Conservation (phyloP, 1,284 basidiomycete genomes). For the Takashimella tepidaria region DNA sequence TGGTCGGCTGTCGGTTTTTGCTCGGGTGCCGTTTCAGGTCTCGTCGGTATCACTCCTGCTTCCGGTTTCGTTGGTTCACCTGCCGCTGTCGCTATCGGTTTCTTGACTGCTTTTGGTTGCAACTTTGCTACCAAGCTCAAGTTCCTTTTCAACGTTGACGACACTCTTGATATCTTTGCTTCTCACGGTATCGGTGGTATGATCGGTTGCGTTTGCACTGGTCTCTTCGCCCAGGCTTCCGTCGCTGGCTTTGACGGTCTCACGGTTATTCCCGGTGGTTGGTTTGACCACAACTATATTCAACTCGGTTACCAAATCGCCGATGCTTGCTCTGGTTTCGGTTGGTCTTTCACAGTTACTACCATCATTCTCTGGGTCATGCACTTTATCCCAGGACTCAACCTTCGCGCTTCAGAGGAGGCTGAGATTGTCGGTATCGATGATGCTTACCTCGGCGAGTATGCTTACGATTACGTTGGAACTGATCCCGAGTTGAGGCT, state of each 20-base stretch:
- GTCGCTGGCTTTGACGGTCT: slow-evolving; percentile 79
- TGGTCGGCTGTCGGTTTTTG: slow-evolving; percentile 95
- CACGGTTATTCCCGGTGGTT: slow-evolving; percentile 71
- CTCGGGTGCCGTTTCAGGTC: slow-evolving; percentile 84
- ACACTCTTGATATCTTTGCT: slow-evolving; percentile 68
- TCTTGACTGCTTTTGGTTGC: slow-evolving; percentile 75
- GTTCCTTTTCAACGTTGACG: slow-evolving; percentile 60
- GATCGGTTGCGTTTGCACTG: slow-evolving; percentile 63
- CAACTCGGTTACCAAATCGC: slow-evolving; percentile 75
- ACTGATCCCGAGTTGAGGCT: slow-evolving; percentile 58
- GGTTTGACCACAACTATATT: slow-evolving; percentile 68
- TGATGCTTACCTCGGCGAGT: slow-evolving; percentile 90
- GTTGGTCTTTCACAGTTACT: slow-evolving; percentile 76
- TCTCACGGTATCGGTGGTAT: slow-evolving; percentile 84
- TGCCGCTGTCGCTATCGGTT: slow-evolving; percentile 76
- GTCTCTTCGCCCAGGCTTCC: slow-evolving; percentile 78
- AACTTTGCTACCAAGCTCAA: slow-evolving; percentile 96
- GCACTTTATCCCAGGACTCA: slow-evolving; percentile 83
- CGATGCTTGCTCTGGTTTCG: slow-evolving; percentile 56
- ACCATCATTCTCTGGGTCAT: slow-evolving; percentile 85
- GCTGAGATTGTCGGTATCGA: slow-evolving; percentile 90
- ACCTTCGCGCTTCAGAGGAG: slow-evolving; percentile 73
- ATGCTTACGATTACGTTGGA: slow-evolving; percentile 72
- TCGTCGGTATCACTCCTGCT: slow-evolving; percentile 80
- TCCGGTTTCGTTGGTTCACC: slow-evolving; percentile 81